Percentiles rank a stretch among this genome's conserved stretches.
phyloP scores from a whole-genome alignment of 2,329 filamentous ascomycete genomes.

The Exophiala dermatitidis region DNA sequence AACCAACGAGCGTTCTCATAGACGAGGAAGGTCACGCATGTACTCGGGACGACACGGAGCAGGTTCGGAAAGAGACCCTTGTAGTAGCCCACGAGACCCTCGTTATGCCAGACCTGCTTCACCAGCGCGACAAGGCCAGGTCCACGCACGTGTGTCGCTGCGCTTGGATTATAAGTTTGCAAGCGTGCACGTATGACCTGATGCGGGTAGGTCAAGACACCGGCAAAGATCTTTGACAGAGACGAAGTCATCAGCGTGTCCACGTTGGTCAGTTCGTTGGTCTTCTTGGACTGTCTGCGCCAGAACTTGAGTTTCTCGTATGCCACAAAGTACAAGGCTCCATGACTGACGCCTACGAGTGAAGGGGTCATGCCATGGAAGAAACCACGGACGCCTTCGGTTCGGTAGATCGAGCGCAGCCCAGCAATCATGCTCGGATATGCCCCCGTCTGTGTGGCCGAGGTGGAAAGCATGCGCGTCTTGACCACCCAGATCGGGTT shows the following conservation, averaged over 20 bases:
- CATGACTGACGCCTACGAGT: conserved; percentile 80
- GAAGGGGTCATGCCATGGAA: conserved; percentile 81
- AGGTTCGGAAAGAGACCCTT: conserved; percentile 82
- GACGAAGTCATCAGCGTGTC: conserved; percentile 78
- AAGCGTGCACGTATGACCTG: conserved; percentile 83
- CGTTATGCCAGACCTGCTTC: conserved; percentile 65
- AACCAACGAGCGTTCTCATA: conserved; percentile 81
- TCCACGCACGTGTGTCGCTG: conserved; percentile 6
- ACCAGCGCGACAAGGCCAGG: conserved; percentile 62
- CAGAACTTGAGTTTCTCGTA: conserved; percentile 65
- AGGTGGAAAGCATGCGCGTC: conserved; percentile 89
- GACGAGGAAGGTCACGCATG: conserved; percentile 92
- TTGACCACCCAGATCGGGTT: conserved; percentile 99
- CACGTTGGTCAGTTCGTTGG: conserved; percentile 53
- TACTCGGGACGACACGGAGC: conserved; percentile 85
- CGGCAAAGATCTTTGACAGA: conserved; percentile 76
- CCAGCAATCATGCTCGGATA: conserved; percentile 74
- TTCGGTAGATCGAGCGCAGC: conserved; percentile 55
- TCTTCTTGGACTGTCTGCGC: conserved; percentile 28
- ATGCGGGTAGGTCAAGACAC: conserved; percentile 87
- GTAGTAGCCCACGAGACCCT: conserved; percentile 80
- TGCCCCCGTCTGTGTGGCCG: conserved; percentile 64
- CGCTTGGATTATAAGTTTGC: conserved; percentile 65
- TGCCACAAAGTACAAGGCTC: conserved; percentile 90
- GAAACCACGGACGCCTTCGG: conserved; percentile 71